Conservation (phyloP, 495 filamentous ascomycete species). For the Aspergillus nidulans region DNA sequence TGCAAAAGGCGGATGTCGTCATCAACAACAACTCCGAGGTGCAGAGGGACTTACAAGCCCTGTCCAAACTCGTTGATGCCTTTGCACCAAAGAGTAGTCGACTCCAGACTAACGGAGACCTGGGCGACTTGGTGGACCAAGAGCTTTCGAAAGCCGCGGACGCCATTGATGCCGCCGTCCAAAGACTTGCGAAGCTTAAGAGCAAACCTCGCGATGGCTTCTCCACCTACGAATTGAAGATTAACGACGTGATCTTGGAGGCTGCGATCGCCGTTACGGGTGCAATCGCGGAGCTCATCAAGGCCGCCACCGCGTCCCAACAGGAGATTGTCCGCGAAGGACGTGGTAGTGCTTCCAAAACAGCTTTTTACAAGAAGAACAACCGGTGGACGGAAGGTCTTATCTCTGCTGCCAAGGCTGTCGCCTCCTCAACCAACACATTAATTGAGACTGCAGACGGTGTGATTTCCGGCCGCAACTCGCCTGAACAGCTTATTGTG, state of each 20-base stretch:
- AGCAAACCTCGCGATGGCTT: constrained; percentile 92
- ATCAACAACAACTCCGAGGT: constrained; percentile 96
- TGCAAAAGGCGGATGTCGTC: constrained; percentile 90
- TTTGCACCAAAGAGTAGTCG: constrained; percentile 83
- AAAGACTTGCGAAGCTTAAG: constrained; percentile 80
- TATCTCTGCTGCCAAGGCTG: constrained; percentile 94
- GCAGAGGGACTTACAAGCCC: constrained; percentile 79
- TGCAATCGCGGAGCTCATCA: constrained; percentile 92
- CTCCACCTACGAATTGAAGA: constrained; percentile 92
- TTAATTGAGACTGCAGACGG: constrained; percentile 97
- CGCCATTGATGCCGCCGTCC: constrained; percentile 88
- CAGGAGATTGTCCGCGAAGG: constrained; percentile 98
- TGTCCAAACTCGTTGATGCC: constrained; percentile 86
- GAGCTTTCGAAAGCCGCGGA: constrained; percentile 93
- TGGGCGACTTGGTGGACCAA: constrained; percentile 88
- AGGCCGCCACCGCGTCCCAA: constrained; percentile 89
- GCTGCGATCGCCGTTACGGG: constrained; percentile 95
- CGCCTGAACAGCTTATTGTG: constrained; percentile 93
- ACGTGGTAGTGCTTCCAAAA: constrained; percentile 76
- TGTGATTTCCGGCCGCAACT: constrained; percentile 85
- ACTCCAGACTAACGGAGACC: constrained; percentile 74
- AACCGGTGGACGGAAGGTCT: constrained; percentile 96
- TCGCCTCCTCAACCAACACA: constrained; percentile 85
- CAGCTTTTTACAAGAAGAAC: constrained; percentile 99
- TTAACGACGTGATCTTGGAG: constrained; percentile 91